These are phyloP conservation scores for Annulohypoxylon maeteangense DNA, from an alignment of 495 filamentous ascomycete species.

Conservation along the genomic window DNA sequence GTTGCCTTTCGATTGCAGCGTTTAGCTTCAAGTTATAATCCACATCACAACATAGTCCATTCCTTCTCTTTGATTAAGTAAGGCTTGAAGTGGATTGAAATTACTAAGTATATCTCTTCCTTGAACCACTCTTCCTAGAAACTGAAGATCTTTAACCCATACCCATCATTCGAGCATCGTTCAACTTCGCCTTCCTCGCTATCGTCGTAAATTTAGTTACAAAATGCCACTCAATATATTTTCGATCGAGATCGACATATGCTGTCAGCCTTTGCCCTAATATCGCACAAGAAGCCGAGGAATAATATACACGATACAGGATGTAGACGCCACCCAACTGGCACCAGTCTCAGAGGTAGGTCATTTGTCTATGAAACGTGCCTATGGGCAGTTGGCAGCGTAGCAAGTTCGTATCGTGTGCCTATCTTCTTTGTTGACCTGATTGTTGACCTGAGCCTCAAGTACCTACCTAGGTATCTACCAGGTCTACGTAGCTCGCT, in stretches of 20 bases:
- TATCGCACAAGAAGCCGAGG: background rate
- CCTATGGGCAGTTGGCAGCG: no score
- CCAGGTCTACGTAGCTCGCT: no score
- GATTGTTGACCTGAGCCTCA: no score
- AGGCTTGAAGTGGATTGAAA: background rate
- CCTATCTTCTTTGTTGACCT: no score
- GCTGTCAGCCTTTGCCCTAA: background rate
- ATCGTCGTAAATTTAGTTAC: background rate
- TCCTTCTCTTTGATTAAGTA: background rate
- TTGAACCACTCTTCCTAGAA: background rate
- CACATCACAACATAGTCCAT: background rate
- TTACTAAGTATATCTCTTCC: background rate
- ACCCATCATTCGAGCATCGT: background rate
- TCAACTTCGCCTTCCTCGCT: background rate
- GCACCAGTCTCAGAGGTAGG: no score
- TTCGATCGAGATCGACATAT: background rate
- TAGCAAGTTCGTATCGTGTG: no score
- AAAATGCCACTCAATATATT: background rate
- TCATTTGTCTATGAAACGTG: no score
- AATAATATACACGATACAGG: no score
- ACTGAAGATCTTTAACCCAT: background rate
- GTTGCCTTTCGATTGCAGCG: no score
- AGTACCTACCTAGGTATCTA: no score
- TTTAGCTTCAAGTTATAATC: no score
- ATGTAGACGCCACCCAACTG: no score